phyloP scores from a whole-genome alignment of 2,329 filamentous ascomycete genomes.

The Colletotrichum camelliae region DNA sequence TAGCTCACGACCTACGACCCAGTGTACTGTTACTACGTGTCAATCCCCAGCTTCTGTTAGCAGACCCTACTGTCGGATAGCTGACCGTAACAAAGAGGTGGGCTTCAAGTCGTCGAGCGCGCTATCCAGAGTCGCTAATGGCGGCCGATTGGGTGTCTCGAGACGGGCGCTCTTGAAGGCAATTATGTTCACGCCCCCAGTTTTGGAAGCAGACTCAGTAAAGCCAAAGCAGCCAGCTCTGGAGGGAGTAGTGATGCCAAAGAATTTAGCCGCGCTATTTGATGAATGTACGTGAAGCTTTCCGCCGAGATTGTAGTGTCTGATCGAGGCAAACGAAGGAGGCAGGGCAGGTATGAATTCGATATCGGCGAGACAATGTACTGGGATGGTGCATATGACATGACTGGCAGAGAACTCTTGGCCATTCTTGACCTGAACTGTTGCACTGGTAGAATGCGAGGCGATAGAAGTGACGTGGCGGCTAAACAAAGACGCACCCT shows the following conservation, averaged over 20 bases:
- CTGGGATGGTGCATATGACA: neutral
- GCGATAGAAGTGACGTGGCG: neutral
- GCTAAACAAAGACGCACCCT: neutral
- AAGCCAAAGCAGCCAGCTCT: neutral
- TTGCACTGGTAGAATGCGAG: fast-evolving
- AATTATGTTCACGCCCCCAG: neutral
- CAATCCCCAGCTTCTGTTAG: too few species aligned
- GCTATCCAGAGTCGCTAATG: neutral
- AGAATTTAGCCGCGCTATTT: neutral
- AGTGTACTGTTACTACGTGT: too few species aligned
- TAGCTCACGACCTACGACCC: too few species aligned
- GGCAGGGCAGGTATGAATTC: neutral
- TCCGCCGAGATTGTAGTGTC: neutral
- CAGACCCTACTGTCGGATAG: too few species aligned
- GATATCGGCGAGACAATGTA: neutral
- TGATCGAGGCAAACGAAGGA: neutral
- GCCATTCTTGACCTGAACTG: neutral
- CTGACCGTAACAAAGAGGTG: too few species aligned
- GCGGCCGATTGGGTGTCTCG: neutral
- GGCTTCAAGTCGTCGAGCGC: neutral
- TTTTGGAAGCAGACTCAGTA: neutral
- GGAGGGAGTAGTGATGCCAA: neutral
- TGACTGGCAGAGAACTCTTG: neutral
- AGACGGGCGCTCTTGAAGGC: neutral
- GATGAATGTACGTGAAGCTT: neutral